phyloP scores from a whole-genome alignment of 176 grass and related monocot species.

The Zizania latifolia region DNA sequence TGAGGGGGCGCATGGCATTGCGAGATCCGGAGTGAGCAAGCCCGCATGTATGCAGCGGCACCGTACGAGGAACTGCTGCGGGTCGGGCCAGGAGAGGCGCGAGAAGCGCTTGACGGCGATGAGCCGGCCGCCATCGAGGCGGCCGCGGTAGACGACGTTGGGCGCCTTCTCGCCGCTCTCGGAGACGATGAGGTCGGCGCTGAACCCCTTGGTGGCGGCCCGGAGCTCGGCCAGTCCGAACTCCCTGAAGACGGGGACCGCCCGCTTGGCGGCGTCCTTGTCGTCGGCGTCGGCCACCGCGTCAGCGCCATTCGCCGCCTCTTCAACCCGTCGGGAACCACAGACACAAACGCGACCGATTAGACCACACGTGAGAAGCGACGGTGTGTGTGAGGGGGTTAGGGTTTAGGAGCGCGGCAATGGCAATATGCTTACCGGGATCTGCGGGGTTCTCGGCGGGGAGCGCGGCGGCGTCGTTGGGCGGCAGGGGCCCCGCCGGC shows the following conservation, averaged over 20 bases:
- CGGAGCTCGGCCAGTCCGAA: constrained; percentile 77
- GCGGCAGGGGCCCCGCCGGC: constrained; percentile 50
- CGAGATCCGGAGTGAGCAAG: constrained; percentile 10
- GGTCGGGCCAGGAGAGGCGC: constrained; percentile 91
- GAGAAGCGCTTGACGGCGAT: constrained; percentile 98
- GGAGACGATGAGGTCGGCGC: constrained; percentile 87
- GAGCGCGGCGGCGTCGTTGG: constrained; percentile 43
- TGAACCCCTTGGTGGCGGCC: constrained; percentile 94
- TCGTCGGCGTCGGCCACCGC: constrained; percentile 54
- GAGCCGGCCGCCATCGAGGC: constrained; percentile 68
- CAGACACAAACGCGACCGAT: not conserved
- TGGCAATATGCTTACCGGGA: constrained; percentile 48
- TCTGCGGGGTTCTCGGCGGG: constrained; percentile 61
- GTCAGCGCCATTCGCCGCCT: constrained; percentile 55
- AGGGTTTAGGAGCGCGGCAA: constrained; percentile 20
- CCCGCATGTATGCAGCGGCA: not conserved
- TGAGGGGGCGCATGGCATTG: not conserved
- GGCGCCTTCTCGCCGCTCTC: constrained; percentile 99
- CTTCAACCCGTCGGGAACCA: not conserved
- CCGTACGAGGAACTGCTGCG: constrained; percentile 94
- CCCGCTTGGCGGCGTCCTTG: constrained; percentile 53
- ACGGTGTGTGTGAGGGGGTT: not conserved
- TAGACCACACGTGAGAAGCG: not conserved
- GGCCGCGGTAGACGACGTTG: constrained; percentile 89
- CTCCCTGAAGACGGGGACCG: constrained; percentile 87